Evolutionary conservation across 75 land plant species (phyloP).

Genomic region (Larix kaempferi): DNA sequence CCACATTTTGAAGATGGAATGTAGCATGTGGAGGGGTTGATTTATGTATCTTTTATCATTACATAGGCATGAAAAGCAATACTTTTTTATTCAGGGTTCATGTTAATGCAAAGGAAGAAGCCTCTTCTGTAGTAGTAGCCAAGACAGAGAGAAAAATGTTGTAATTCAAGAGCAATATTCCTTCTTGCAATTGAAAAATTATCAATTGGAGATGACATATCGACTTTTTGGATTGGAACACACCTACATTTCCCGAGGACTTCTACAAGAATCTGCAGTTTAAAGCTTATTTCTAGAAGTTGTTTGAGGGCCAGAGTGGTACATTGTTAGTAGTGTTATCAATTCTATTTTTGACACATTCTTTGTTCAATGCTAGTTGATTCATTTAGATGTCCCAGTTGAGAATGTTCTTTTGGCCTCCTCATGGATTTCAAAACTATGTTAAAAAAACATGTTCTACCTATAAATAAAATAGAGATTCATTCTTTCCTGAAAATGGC

Average conservation of each 20-base stretch:
- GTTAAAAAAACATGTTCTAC: no score
- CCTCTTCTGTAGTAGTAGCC: slow-evolving; percentile 6
- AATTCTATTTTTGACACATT: slow-evolving; percentile 8
- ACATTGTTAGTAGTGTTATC: background rate
- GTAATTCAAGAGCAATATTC: background rate
- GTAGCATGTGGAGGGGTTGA: no score
- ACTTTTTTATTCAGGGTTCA: no score
- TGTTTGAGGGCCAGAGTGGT: background rate
- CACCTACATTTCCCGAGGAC: background rate
- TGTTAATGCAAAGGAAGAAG: slow-evolving; percentile 30
- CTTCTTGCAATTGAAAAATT: background rate
- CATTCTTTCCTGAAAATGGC: no score
- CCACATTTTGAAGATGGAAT: no score
- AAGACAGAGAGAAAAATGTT: background rate
- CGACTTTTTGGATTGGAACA: background rate
- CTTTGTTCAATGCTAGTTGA: background rate
- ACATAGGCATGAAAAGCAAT: no score
- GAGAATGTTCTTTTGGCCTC: slow-evolving; percentile 3
- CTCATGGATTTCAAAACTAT: background rate
- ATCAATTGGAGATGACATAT: background rate
- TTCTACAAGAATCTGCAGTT: background rate
- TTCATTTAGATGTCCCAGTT: background rate
- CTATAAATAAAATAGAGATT: no score
- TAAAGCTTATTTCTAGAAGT: background rate
- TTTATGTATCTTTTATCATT: no score